phyloP scores from a whole-genome alignment of 2,329 filamentous ascomycete species.

The Zymoseptoria crescenta region DNA sequence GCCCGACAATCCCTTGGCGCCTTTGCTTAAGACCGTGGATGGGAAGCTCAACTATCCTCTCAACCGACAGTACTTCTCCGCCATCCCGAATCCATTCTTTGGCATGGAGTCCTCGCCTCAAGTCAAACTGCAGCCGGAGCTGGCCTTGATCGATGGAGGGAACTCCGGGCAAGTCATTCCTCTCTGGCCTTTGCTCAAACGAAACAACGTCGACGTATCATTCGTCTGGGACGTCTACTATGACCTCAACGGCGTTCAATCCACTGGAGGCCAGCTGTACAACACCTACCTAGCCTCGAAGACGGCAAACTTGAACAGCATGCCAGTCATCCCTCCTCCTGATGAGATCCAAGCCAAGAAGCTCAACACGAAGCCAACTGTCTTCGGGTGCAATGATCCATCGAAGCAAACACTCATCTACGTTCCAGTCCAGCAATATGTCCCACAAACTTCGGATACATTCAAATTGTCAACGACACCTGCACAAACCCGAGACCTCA shows the following conservation, averaged over 20 bases:
- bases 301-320: neutral
- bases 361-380: neutral
- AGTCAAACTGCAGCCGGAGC: neutral
- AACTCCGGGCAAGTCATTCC: neutral
- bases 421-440: neutral
- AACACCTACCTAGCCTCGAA: neutral
- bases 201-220: neutral
- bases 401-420: neutral
- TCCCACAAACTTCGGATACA: neutral
- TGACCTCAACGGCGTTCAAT: neutral
- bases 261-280: neutral
- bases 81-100: constrained; percentile 3
- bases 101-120: neutral
- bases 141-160: neutral
- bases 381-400: constrained; percentile 1
- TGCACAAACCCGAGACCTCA: neutral
- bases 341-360: neutral
- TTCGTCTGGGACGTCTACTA: neutral
- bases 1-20: neutral
- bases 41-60: neutral
- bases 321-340: neutral
- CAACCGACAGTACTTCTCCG: neutral
- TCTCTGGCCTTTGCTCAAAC: neutral
- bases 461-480: neutral
- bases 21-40: neutral